Evolutionary conservation across 2,329 filamentous ascomycete genomes (phyloP).

Genomic region (Trichocomaceae sp.): DNA sequence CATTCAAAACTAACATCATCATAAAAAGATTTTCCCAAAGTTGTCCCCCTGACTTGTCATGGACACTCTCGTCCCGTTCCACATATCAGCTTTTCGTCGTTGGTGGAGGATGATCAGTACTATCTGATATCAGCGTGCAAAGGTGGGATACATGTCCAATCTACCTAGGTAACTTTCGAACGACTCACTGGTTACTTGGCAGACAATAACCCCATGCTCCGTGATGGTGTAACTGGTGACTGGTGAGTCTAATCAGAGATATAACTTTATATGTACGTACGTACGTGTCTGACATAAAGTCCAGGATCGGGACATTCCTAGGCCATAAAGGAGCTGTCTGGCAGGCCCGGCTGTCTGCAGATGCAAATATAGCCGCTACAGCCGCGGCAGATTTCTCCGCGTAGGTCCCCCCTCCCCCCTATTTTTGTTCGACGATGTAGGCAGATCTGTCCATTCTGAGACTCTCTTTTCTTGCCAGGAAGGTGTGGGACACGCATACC

Average conservation of each 20-base stretch:
- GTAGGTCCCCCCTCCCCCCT: too few species aligned
- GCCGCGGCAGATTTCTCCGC: conserved; percentile 94
- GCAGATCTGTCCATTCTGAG: conserved; percentile 25
- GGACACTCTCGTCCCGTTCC: conserved; percentile 89
- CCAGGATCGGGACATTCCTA: conserved; percentile 88
- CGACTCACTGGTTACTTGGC: conserved; percentile 16
- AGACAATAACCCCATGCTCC: conserved; percentile 98
- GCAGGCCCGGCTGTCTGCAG: conserved; percentile 84
- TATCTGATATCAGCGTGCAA: conserved; percentile 93
- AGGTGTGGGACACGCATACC: conserved; percentile 94
- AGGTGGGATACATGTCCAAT: conserved; percentile 43
- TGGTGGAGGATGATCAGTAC: conserved; percentile 76
- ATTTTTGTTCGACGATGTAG: not conserved
- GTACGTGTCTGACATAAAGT: too few species aligned
- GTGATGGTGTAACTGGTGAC: conserved; percentile 90
- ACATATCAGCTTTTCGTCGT: conserved; percentile 80
- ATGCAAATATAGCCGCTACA: conserved; percentile 82
- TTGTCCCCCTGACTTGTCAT: conserved; percentile 87
- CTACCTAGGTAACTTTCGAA: conserved; percentile 7
- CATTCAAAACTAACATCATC: not conserved
- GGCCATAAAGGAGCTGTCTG: conserved; percentile 98
- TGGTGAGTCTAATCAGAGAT: conserved; percentile 51
- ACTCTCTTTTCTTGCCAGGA: conserved; percentile 48
- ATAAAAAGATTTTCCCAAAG: conserved; percentile 46
- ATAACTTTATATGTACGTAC: too few species aligned